phyloP scores from a whole-genome alignment of 164 flowering plant species.

The Aristolochia californica region DNA sequence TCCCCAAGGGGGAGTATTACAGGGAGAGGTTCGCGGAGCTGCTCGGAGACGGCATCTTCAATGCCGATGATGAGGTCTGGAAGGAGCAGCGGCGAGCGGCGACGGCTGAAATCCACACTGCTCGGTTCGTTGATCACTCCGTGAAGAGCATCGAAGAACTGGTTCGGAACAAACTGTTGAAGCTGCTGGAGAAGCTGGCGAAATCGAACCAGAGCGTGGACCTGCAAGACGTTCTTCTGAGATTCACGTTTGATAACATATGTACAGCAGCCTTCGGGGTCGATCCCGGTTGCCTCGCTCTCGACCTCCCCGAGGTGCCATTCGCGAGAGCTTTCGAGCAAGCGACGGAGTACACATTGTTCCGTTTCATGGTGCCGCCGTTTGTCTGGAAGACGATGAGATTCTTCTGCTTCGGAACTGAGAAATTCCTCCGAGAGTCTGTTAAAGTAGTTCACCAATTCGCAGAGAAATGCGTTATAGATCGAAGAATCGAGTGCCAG shows the following conservation, averaged over 20 bases:
- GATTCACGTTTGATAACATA: conserved; percentile 66
- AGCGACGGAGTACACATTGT: conserved; percentile 38
- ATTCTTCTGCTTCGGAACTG: conserved; percentile 17
- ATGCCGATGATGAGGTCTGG: conserved; percentile 60
- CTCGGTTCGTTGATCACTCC: conserved; percentile 36
- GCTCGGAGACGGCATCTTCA: conserved; percentile 73
- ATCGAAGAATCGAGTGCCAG: conserved; percentile 22
- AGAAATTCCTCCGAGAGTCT: conserved; percentile 15
- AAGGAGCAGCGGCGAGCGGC: conserved; percentile 43
- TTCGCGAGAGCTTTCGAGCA: conserved; percentile 67
- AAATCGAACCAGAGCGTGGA: conserved; percentile 22
- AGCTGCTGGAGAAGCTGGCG: conserved; percentile 22
- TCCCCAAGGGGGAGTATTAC: conserved; percentile 65
- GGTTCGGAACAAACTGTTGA: conserved; percentile 40
- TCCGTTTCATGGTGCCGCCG: conserved; percentile 46
- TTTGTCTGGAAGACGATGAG: conserved; percentile 48
- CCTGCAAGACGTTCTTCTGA: conserved; percentile 49
- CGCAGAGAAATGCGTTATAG: conserved; percentile 34
- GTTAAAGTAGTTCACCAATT: conserved; percentile 33
- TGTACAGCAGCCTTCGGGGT: conserved; percentile 52
- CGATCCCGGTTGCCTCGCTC: conserved; percentile 44
- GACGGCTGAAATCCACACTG: conserved; percentile 46
- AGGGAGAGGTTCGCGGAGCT: conserved; percentile 48
- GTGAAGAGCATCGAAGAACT: conserved; percentile 23
- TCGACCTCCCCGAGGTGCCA: conserved; percentile 36